Base-by-base conservation (phyloP, 257 asterid genomes). In the Marsdenia floribunda region DNA sequence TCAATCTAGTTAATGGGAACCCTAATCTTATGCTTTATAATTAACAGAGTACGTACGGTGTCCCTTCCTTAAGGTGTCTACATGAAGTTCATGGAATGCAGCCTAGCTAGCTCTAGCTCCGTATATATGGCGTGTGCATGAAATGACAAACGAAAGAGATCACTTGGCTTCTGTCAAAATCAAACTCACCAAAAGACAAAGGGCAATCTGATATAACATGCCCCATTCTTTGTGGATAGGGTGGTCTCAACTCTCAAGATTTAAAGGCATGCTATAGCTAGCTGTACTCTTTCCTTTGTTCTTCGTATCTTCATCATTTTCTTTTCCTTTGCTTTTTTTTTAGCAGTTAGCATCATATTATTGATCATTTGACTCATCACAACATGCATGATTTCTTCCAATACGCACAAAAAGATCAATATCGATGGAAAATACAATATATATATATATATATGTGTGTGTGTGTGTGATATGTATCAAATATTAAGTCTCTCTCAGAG, bases 181-280 rank as follows among this genome's bases (percentile, higher is more conserved):
- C 83, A 78, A 83, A 84, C 77, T 80, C 83, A 79, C n/a, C 84
- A 82, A 8, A 75, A 78, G 80, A 81, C 75, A 85, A 81, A 84
- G 75, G 79, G 75, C 47, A 85, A 85, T 82, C 81, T 84, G 85
- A 40, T 1, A 42, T 42, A 42, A 82, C 75, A 64, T 77, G 70
- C 64, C 87, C 96, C 93, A 88, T 90, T 59, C 90, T 74, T 66
- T 80, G 37, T 82, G 87, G 91, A 88, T 86, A 87, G 87, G 85
- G 83, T 87, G 71, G 50, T 70, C 71, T 78, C 76, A 84, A 84
- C 42, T 70, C 71, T 78, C 76, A 84, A 84, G 81, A 78, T 58
- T 35, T 12, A 4, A 61, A 59, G n/a, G 46, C 76, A 64, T 76
- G 38, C 52, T 49, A 7, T 58, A 10, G 33, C 33, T 29, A 29